Base-by-base conservation (phyloP, 306 rosid species). In the Potentilla sterilis region DNA sequence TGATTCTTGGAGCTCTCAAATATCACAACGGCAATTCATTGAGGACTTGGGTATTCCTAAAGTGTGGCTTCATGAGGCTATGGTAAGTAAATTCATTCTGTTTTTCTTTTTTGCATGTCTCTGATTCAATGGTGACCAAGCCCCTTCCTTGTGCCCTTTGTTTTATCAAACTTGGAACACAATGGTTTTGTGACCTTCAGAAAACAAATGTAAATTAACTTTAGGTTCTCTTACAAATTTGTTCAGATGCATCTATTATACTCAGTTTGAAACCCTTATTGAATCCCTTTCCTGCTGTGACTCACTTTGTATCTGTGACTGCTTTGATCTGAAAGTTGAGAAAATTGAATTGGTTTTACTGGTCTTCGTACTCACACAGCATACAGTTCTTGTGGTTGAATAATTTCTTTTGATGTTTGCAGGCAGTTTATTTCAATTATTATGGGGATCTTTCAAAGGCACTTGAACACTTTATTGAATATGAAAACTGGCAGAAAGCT, bases 1-100 rank as follows among this genome's bases (percentile, higher is more conserved):
- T 44, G 98, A 95, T 86, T 83, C 88, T 67, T 95, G 98, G 98
- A 92, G 97, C 88, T 87, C 96, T 19, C 83, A 92, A 79, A 89
- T 85, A 67, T 80, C 85, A 74, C 98, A 95, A 81, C 81, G 85
- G 65, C 87, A 80, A 62, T 90, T 92, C 82, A 95, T 95, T 69
- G 93, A 87, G 88, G 81, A 92, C 82, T 77, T 95, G 81, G 96
- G 98, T 82, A 81, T 95, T 83, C 97, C 98, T 66, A 74, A 74
- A 51, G 89, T 79, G 67, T 95, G 98, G 98, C 88, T 95, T 78
- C 96, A 92, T 22, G 98, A 95, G 86, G 98, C 98, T 73, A 81
- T 92, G 97, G 98, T 95, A 89, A 78, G 86, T 65, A 42, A 74
- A 37, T 37, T 37, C 40, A 3, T 75, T 52, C 37, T 40, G 59